phyloP scores from a whole-genome alignment of 371 early-diverging fungal genomes.

The Mucor piriformis region DNA sequence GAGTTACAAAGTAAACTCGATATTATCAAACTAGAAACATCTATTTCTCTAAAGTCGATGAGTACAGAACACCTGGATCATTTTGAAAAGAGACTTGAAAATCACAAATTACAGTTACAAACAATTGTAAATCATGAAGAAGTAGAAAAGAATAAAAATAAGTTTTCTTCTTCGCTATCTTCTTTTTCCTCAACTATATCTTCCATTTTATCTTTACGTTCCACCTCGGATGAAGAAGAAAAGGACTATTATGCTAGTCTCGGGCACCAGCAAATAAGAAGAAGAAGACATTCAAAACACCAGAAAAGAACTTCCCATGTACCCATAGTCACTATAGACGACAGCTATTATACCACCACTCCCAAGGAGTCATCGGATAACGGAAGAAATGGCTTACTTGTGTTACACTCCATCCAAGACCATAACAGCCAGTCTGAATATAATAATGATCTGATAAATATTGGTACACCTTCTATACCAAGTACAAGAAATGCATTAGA shows the following conservation, averaged over 20 bases:
- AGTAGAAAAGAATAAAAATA: not conserved
- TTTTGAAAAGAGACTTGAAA: constrained; percentile 16
- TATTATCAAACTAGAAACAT: constrained; percentile 15
- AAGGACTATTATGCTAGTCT: no score
- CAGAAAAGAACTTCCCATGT: not conserved
- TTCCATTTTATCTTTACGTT: not conserved
- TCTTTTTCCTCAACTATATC: not conserved
- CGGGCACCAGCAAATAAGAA: not conserved
- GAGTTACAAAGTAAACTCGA: constrained; percentile 22
- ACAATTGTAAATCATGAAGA: not conserved
- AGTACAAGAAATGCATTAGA: constrained; percentile 21
- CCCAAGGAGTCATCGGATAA: not conserved
- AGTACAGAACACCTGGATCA: not conserved
- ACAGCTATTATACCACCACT: no score
- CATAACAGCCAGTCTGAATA: not conserved
- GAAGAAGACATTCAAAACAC: not conserved
- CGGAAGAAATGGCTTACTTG: constrained; percentile 8
- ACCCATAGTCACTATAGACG: not conserved
- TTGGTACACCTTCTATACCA: not conserved
- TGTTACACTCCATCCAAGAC: constrained; percentile 6
- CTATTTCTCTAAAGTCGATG: constrained; percentile 2
- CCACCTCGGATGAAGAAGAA: no score
- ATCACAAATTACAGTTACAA: constrained; percentile 10
- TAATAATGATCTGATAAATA: not conserved
- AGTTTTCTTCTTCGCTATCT: not conserved